These are phyloP conservation scores for Pseudopithomyces chartarum DNA, from an alignment of 2,329 filamentous ascomycete species.

Conservation along the genomic window DNA sequence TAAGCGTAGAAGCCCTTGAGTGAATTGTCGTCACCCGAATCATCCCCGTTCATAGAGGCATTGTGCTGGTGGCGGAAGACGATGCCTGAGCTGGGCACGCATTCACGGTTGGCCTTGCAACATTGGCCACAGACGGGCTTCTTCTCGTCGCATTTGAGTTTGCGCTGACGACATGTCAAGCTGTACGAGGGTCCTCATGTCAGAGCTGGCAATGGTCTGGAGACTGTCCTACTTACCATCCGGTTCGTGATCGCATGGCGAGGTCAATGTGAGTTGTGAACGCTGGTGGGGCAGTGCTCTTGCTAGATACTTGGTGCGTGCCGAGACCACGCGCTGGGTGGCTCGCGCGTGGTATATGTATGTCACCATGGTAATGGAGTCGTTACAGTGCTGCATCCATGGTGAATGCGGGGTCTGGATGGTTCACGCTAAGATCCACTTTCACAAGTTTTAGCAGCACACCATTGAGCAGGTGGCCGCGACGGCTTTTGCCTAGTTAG, in stretches of 20 bases:
- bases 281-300: not conserved
- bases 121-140: conserved; percentile 67
- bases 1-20: conserved; percentile 69
- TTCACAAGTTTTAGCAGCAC: conserved; percentile 23
- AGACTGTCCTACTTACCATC: conserved; percentile 38
- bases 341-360: conserved; percentile 37
- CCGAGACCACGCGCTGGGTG: conserved; percentile 19
- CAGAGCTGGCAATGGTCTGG: conserved; percentile 15
- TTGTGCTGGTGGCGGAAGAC: conserved; percentile 73
- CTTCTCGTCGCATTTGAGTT: conserved; percentile 69
- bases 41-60: conserved; percentile 66
- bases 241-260: conserved; percentile 47
- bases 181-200: conserved; percentile 20
- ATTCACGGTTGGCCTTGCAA: conserved; percentile 64
- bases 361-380: conserved; percentile 29
- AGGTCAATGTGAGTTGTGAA: not conserved
- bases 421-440: conserved; percentile 41
- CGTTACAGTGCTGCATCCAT: conserved; percentile 25
- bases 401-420: conserved; percentile 42
- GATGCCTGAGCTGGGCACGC: conserved; percentile 65
- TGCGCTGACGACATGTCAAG: conserved; percentile 62
- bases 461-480: not conserved
- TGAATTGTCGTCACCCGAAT: conserved; percentile 49
- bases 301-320: conserved; percentile 5
- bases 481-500: not conserved